phyloP scores from a whole-genome alignment of 2,329 filamentous ascomycete species.

The Calonectria ilicicola region DNA sequence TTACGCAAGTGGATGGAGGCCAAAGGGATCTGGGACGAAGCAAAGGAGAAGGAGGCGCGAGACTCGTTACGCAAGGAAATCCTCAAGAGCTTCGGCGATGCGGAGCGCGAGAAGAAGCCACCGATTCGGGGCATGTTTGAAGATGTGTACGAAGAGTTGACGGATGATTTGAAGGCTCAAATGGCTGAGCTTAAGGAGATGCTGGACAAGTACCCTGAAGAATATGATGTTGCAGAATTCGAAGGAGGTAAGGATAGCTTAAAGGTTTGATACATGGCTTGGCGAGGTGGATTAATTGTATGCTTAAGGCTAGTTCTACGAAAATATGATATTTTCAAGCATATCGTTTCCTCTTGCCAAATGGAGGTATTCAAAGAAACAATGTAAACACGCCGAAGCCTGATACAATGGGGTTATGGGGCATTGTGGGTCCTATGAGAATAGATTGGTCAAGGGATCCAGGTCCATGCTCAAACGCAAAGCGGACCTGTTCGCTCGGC shows the following conservation, averaged over 20 bases:
- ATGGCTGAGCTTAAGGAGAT: conserved; percentile 78
- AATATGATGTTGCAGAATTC: conserved; percentile 86
- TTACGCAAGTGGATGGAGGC: conserved; percentile 92
- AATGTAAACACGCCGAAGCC: neutral
- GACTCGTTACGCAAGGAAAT: conserved; percentile 78
- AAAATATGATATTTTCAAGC: neutral
- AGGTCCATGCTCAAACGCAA: conserved; percentile 15
- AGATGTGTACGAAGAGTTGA: conserved; percentile 90
- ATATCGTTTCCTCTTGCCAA: neutral
- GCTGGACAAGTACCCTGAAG: conserved; percentile 86
- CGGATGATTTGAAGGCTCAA: conserved; percentile 81
- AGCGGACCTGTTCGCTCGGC: neutral
- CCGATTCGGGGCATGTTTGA: conserved; percentile 80
- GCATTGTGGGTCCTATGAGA: neutral
- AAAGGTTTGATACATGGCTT: conserved; percentile 45
- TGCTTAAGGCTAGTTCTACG: neutral
- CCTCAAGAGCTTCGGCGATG: conserved; percentile 84
- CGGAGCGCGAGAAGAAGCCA: conserved; percentile 85
- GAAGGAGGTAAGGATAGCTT: conserved; percentile 79
- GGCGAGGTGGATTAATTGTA: neutral
- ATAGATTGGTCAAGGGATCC: conserved; percentile 1
- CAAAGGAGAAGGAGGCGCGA: conserved; percentile 80
- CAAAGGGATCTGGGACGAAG: conserved; percentile 85
- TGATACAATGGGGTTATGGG: neutral
- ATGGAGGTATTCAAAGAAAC: neutral